A percentile compares a stretch with the other conserved stretches of the same genome.
These are phyloP conservation scores for Platanthera guangdongensis DNA, from an alignment of 106 monocot species.

Conservation along the genomic window DNA sequence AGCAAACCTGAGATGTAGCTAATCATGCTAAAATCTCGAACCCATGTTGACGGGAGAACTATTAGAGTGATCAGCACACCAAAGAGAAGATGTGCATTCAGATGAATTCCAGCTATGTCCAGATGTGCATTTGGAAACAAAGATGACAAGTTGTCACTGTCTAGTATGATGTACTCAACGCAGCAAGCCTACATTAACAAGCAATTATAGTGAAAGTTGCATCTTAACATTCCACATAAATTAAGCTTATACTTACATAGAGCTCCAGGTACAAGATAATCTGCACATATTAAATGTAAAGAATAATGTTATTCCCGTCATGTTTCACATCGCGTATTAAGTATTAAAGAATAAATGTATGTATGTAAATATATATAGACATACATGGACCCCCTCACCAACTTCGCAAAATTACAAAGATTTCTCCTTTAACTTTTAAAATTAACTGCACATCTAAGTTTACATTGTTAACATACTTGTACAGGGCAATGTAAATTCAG, in stretches of 20 bases:
- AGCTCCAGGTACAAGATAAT: slow-evolving; percentile 68
- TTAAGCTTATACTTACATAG: slow-evolving; percentile 51
- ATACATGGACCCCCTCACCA: too few species aligned
- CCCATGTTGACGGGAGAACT: slow-evolving; percentile 89
- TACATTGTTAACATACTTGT: too few species aligned
- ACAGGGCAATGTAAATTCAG: too few species aligned
- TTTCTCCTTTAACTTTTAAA: too few species aligned
- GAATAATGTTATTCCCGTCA: background rate
- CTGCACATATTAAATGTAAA: slow-evolving; percentile 32
- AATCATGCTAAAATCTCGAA: slow-evolving; percentile 73
- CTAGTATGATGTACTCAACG: slow-evolving; percentile 88
- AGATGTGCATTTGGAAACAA: slow-evolving; percentile 75
- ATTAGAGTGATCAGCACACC: slow-evolving; percentile 64
- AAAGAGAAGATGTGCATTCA: slow-evolving; percentile 57
- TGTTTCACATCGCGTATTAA: background rate
- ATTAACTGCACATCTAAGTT: too few species aligned
- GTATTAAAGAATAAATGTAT: background rate
- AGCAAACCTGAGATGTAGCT: slow-evolving; percentile 74
- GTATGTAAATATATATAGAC: background rate
- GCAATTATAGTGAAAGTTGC: background rate
- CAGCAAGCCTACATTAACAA: slow-evolving; percentile 58
- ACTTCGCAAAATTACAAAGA: too few species aligned
- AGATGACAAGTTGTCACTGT: slow-evolving; percentile 83
- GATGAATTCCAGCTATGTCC: slow-evolving; percentile 36
- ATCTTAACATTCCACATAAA: background rate